Percentiles rank a stretch among this genome's conserved stretches.
These are phyloP conservation scores for Colletotrichum sp. DNA, from an alignment of 2,329 filamentous ascomycete genomes.

Conservation along the genomic window DNA sequence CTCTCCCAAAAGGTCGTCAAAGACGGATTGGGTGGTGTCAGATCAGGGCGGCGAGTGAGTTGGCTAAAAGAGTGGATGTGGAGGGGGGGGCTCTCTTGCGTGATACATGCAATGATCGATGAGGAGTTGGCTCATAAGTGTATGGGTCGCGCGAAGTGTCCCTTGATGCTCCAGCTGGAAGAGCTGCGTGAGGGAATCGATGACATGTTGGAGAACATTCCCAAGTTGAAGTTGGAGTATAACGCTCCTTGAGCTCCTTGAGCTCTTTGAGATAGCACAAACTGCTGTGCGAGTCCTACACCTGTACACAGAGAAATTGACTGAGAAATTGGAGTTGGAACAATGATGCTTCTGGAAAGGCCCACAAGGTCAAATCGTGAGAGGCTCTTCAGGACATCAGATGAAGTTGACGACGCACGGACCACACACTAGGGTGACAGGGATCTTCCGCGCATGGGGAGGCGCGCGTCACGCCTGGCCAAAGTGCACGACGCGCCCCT, in stretches of 20 bases:
- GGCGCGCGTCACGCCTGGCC: neutral
- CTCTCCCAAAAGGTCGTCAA: too few relatives aligned
- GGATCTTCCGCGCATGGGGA: neutral
- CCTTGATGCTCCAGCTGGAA: neutral
- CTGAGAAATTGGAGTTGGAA: neutral
- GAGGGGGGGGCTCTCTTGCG: too few relatives aligned
- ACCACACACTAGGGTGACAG: neutral
- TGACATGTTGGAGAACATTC: neutral
- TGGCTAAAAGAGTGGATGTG: too few relatives aligned
- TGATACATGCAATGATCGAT: too few relatives aligned
- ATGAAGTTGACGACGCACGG: neutral
- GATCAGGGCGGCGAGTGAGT: too few relatives aligned
- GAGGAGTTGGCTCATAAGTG: too few relatives aligned
- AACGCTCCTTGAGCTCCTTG: neutral
- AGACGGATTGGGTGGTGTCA: too few relatives aligned
- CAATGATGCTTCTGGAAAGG: neutral
- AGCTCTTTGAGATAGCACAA: neutral
- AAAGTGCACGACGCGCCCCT: constrained; percentile 9
- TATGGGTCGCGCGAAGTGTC: too few relatives aligned
- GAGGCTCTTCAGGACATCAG: too few relatives aligned
- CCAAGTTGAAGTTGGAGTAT: neutral
- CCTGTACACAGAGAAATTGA: neutral
- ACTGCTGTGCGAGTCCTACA: neutral
- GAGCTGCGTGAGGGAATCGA: neutral
- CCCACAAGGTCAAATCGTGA: neutral